Conservation (phyloP, 345 rosid genomes). For the Arabis hirsuta region DNA sequence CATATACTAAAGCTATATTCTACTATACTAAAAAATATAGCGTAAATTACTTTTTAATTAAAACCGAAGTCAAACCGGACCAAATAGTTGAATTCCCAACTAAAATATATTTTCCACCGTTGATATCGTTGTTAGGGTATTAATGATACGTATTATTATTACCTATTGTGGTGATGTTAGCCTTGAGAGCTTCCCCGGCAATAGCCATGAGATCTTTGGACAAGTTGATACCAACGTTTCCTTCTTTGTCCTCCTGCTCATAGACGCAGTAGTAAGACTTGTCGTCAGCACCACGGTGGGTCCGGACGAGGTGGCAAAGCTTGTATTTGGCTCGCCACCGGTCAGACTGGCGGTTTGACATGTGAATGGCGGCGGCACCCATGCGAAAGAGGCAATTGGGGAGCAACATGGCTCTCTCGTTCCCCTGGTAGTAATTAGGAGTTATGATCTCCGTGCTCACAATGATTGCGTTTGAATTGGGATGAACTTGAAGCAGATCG, state of each 20-base stretch:
- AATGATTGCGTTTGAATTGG: constrained; percentile 66
- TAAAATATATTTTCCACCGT: constrained; percentile 6
- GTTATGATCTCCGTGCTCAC: constrained; percentile 80
- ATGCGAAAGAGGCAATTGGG: constrained; percentile 86
- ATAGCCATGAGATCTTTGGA: constrained; percentile 83
- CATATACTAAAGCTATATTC: not conserved
- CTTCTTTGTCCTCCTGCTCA: constrained; percentile 73
- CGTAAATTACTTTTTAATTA: not conserved
- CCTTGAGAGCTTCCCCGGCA: constrained; percentile 78
- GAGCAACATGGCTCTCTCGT: constrained; percentile 76
- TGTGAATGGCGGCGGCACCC: constrained; percentile 73
- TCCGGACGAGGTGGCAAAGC: constrained; percentile 74
- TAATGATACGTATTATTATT: not conserved
- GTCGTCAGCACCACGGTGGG: constrained; percentile 79
- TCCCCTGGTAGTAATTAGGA: constrained; percentile 70
- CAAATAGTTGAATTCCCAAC: not conserved
- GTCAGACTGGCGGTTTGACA: constrained; percentile 66
- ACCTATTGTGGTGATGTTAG: constrained; percentile 81
- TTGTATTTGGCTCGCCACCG: constrained; percentile 68
- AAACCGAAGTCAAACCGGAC: not conserved
- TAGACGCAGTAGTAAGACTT: constrained; percentile 68
- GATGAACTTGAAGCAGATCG: constrained; percentile 72
- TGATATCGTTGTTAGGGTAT: constrained; percentile 4
- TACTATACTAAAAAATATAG: not conserved
- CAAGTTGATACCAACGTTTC: constrained; percentile 63